Conservation (phyloP, 192 early-diverging fungal species). For the Backusella australiensis region DNA sequence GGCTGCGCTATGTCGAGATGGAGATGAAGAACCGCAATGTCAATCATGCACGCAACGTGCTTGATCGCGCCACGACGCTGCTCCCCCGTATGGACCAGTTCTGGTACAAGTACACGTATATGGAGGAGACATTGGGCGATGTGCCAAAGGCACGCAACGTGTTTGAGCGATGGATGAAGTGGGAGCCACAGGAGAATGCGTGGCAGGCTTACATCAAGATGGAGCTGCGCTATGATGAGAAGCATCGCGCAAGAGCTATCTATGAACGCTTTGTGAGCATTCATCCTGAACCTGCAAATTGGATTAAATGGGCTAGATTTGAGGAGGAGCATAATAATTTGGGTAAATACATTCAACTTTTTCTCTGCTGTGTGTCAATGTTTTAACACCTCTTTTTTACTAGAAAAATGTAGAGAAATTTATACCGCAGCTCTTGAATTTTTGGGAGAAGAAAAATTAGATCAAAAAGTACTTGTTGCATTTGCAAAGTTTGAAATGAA, state of each 20-base stretch:
- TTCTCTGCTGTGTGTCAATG: too few relatives aligned
- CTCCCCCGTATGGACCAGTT: constrained; percentile 84
- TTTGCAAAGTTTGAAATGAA: constrained; percentile 97
- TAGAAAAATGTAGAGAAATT: constrained; percentile 81
- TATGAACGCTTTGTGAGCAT: constrained; percentile 85
- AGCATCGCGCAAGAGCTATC: constrained; percentile 74
- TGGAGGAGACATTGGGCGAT: constrained; percentile 97
- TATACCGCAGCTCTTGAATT: constrained; percentile 85
- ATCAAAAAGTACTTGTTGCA: constrained; percentile 91
- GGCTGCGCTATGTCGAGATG: constrained; percentile 94
- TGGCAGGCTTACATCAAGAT: constrained; percentile 96
- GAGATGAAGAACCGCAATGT: constrained; percentile 98
- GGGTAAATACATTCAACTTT: constrained; percentile 40
- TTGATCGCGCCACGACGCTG: constrained; percentile 86
- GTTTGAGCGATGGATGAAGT: constrained; percentile 99
- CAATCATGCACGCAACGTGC: constrained; percentile 90
- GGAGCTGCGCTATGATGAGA: constrained; percentile 86
- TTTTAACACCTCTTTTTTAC: neutral
- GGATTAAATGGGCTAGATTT: constrained; percentile 96
- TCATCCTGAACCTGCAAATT: constrained; percentile 91
- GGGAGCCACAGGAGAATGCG: constrained; percentile 91
- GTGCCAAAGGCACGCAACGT: constrained; percentile 84
- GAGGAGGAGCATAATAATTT: constrained; percentile 80
- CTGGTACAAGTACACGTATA: constrained; percentile 96
- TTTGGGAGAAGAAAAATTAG: constrained; percentile 86